A percentile compares a stretch with the other conserved stretches of the same genome.
Evolutionary conservation across 306 rosid species (phyloP).

Genomic region (Begonia loranthoides): DNA sequence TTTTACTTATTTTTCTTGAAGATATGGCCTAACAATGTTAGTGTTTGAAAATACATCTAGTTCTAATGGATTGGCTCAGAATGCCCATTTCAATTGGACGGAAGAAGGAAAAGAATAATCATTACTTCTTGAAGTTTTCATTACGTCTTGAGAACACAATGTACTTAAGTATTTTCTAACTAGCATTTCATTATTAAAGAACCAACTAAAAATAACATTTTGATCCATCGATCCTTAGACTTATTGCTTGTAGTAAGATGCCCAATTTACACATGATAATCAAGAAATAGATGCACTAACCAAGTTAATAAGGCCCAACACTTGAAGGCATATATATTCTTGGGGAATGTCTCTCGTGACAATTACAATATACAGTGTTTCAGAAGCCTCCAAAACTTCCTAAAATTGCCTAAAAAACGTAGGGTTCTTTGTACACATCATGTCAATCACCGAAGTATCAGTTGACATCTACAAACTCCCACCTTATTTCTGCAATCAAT

Average conservation of each 20-base stretch:
- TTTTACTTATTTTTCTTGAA: no score
- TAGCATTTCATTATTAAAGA: slow-evolving; percentile 1
- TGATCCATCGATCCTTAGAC: slow-evolving; percentile 13
- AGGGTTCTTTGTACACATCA: slow-evolving; percentile 21
- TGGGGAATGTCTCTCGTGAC: slow-evolving; percentile 81
- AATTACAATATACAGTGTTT: slow-evolving; percentile 90
- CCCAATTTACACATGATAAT: slow-evolving; percentile 29
- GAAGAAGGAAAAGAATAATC: no score
- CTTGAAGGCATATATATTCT: slow-evolving; percentile 76
- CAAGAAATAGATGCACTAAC: slow-evolving; percentile 83
- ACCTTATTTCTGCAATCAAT: not conserved
- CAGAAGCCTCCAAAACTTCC: slow-evolving; percentile 75
- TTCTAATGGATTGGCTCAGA: no score
- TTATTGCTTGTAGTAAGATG: slow-evolving; percentile 19
- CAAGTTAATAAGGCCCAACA: slow-evolving; percentile 80
- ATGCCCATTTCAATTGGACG: no score
- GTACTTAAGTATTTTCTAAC: no score
- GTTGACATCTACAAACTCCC: no score
- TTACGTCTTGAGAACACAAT: no score
- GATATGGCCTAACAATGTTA: no score
- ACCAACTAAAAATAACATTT: slow-evolving; percentile 4
- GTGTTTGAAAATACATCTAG: no score
- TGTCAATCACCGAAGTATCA: slow-evolving; percentile 26
- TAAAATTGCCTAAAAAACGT: slow-evolving; percentile 12
- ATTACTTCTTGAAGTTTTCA: no score